Evolutionary conservation across 2,329 filamentous ascomycete species (phyloP), one percentile per base, ranked within the genome.

Genomic region (Calonectria fujianensis): DNA sequence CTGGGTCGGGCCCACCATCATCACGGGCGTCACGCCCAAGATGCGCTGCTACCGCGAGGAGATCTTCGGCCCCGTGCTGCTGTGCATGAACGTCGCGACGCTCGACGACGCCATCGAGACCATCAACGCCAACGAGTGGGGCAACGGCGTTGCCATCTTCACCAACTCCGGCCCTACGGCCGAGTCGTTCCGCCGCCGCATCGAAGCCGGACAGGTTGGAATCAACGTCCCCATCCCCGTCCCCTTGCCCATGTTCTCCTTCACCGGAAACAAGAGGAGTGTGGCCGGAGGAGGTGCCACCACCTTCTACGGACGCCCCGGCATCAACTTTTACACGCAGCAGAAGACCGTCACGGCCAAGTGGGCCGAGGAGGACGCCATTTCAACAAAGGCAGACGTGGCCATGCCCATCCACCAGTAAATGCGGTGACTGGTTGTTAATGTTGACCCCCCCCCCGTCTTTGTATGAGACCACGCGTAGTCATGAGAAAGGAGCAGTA

Each of bases 261-360:
- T 81, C 74, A 80, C 79, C 9, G 78, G 80, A 5, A 85, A 84
- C 84, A 91, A 94, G 89, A 92, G 91, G 87, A 91, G 89, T 80
- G 88, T 94, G 67, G 92, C 93, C 0, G 93, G 93, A 65, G 92
- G 92, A 35, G 93, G 93, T 65, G 90, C 91, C 29, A 93, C 89
- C 84, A 94, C 93, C 24, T 94, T 94, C 84, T 94, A 94, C 83
- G 93, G 93, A 78, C 94, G 94, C 86, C 90, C 91, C 5, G 93
- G 93, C 20, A 81, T 94, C 76, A 87, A 91, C 75, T 94, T 94
- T 84, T 94, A 94, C 84, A 94, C 93, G 18, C 93, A 94, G 85
- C 89, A 91, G 83, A 94, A 94, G 91, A 94, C 93, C 4, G 93
- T 94, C 70, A 94, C 93, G 48, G 72, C 72, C 4, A 74, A 74